Evolutionary conservation across 805 yeast genomes (phyloP).

Genomic region (Starmera amethionina): DNA sequence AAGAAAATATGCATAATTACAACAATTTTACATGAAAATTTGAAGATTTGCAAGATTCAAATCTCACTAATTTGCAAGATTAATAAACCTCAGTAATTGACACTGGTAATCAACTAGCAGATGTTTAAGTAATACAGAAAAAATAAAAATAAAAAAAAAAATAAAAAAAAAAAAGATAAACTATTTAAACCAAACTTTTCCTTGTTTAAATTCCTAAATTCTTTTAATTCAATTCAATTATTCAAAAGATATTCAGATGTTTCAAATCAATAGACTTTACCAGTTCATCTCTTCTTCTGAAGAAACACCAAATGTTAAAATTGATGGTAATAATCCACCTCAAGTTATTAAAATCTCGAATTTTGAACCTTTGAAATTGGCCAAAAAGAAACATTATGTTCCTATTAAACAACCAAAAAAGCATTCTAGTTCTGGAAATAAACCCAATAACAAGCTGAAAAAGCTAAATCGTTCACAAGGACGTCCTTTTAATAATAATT

Average conservation of each 20-base stretch:
- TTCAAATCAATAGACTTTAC: background rate
- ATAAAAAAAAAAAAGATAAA: too few relatives aligned
- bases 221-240: background rate
- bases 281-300: background rate
- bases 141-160: too few relatives aligned
- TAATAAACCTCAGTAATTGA: too few relatives aligned
- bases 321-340: slow-evolving; percentile 5
- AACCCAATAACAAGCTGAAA: slow-evolving; percentile 5
- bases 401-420: background rate
- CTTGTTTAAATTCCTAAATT: background rate
- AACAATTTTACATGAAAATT: too few relatives aligned
- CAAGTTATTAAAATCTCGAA: slow-evolving; percentile 13
- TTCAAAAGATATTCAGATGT: background rate
- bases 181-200: background rate
- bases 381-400: slow-evolving; percentile 17
- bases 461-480: too few relatives aligned
- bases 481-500: slow-evolving; percentile 18
- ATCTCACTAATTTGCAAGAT: too few relatives aligned
- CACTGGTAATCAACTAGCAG: too few relatives aligned
- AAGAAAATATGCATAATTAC: too few relatives aligned
- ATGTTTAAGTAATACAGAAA: too few relatives aligned
- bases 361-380: slow-evolving; percentile 15
- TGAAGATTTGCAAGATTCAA: too few relatives aligned
- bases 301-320: background rate
- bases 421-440: background rate